A percentile compares a stretch with the other conserved stretches of the same genome.
These are phyloP conservation scores for Agrocybe praecox DNA, from an alignment of 768 basidiomycete species.

Conservation along the genomic window DNA sequence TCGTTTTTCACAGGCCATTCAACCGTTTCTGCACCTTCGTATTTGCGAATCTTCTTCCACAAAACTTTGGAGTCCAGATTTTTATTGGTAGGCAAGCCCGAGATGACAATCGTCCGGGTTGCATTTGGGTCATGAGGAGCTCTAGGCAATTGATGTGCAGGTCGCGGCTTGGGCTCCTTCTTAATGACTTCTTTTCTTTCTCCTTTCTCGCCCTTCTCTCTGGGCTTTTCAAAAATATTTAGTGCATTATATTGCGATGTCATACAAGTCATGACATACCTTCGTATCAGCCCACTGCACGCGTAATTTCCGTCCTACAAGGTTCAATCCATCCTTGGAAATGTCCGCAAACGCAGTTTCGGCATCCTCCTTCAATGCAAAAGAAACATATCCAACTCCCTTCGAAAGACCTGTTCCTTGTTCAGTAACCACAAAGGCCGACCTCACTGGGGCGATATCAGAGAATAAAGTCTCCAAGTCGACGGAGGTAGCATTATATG, in stretches of 20 bases:
- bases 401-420: conserved; percentile 77
- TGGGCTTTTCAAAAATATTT: conserved; percentile 34
- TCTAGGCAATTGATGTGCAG: conserved; percentile 33
- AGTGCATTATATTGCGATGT: background rate
- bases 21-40: conserved; percentile 72
- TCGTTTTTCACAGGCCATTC: conserved; percentile 65
- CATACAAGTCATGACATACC: conserved; percentile 39
- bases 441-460: conserved; percentile 91
- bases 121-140: conserved; percentile 72
- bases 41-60: conserved; percentile 89
- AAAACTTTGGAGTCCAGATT: conserved; percentile 63
- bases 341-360: conserved; percentile 69
- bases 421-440: conserved; percentile 91
- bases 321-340: conserved; percentile 60
- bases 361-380: conserved; percentile 89
- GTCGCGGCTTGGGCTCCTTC: conserved; percentile 43
- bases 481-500: conserved; percentile 86
- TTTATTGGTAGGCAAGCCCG: conserved; percentile 59
- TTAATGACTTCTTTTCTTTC: conserved; percentile 32
- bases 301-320: conserved; percentile 71
- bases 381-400: conserved; percentile 96
- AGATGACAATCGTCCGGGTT: conserved; percentile 76
- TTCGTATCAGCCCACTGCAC: conserved; percentile 83
- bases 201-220: conserved; percentile 41
- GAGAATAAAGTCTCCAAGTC: conserved; percentile 94